Percentiles rank a stretch among this genome's conserved stretches.
These are phyloP conservation scores for Davidsoniella eucalypti DNA, from an alignment of 2,329 filamentous ascomycete genomes.

Conservation along the genomic window DNA sequence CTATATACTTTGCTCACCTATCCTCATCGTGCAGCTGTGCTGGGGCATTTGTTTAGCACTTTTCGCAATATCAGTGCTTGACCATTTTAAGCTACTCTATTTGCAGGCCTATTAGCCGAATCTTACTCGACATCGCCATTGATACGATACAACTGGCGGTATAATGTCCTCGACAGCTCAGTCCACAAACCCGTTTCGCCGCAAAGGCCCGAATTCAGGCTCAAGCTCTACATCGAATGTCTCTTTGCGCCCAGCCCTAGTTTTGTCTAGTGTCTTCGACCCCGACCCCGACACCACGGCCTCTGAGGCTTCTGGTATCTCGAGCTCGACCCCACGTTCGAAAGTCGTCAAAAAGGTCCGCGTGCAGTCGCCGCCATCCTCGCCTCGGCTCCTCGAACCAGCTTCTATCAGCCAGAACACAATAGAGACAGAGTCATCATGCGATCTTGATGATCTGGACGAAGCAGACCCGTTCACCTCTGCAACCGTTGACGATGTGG, in stretches of 20 bases:
- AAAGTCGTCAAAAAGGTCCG: slow-evolving; percentile 52
- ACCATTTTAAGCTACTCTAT: background rate
- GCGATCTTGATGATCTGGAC: background rate
- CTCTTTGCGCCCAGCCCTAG: slow-evolving; percentile 4
- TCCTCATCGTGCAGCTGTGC: too few species aligned
- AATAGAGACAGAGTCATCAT: background rate
- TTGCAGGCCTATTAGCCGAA: background rate
- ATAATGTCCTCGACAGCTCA: slow-evolving; percentile 3
- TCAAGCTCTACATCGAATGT: slow-evolving; percentile 2
- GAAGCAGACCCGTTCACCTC: slow-evolving; percentile 11
- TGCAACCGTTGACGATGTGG: slow-evolving; percentile 18
- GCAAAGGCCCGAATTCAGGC: slow-evolving; percentile 3
- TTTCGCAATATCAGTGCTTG: background rate
- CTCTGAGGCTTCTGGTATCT: slow-evolving; percentile 5
- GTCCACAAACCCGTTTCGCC: slow-evolving; percentile 12
- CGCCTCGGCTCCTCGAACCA: slow-evolving; percentile 22
- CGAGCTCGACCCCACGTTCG: slow-evolving; percentile 10
- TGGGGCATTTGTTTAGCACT: too few species aligned
- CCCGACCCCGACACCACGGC: slow-evolving; percentile 6
- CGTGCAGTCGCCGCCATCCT: slow-evolving; percentile 46
- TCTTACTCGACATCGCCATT: background rate
- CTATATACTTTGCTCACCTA: too few species aligned
- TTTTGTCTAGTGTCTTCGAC: slow-evolving; percentile 6
- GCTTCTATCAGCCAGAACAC: background rate
- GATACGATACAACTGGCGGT: background rate